Evolutionary conservation across 2,329 filamentous ascomycete genomes (phyloP).

Genomic region (Hypoxylon sp.): DNA sequence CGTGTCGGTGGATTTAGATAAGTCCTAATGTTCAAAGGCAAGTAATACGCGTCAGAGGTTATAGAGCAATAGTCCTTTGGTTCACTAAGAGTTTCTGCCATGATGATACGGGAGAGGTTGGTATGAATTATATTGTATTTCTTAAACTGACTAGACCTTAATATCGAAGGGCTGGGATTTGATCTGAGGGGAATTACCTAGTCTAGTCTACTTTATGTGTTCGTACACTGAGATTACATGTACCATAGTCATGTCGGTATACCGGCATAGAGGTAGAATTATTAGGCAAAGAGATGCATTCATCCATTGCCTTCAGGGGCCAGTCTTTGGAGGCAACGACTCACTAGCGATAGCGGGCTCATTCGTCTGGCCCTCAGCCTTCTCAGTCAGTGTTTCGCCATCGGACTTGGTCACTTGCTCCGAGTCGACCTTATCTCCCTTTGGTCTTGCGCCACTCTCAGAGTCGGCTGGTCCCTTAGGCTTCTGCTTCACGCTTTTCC

Average conservation of each 20-base stretch:
- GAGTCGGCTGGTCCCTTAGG: conserved; percentile 28
- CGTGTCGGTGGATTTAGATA: too few species aligned
- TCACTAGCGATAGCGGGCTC: neutral
- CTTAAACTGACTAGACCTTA: neutral
- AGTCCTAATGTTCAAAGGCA: too few species aligned
- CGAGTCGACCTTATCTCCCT: conserved; percentile 6
- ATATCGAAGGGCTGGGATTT: neutral
- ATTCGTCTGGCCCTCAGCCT: conserved; percentile 7
- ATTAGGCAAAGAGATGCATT: neutral
- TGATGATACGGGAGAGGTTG: neutral
- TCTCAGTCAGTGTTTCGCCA: conserved; percentile 30
- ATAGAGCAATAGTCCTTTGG: too few species aligned
- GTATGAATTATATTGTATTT: neutral
- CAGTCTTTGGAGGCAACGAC: neutral
- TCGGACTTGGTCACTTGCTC: conserved; percentile 25
- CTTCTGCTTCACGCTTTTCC: conserved; percentile 62
- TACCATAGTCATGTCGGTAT: neutral
- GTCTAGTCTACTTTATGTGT: neutral
- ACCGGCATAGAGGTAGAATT: neutral
- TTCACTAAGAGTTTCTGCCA: too few species aligned
- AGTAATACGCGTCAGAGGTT: too few species aligned
- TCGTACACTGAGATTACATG: neutral
- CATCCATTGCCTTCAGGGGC: neutral
- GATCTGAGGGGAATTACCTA: conserved; percentile 10
- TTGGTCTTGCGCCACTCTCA: conserved; percentile 29